These are phyloP conservation scores for Trichosporon asahii DNA, from an alignment of 1,284 basidiomycete genomes.

Conservation along the genomic window DNA sequence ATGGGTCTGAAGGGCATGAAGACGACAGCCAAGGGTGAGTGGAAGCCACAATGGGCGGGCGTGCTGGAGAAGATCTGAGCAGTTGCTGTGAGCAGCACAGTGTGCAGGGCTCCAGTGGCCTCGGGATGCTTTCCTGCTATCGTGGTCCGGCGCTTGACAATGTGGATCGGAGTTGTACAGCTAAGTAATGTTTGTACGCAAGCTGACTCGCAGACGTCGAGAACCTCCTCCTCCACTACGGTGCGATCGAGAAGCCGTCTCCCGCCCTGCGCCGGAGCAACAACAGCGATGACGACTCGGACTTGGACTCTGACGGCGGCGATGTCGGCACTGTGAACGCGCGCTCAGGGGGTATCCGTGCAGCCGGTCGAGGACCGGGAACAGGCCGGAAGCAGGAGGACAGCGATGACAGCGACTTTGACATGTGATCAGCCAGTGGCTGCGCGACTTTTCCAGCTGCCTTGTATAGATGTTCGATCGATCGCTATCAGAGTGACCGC, in stretches of 20 bases:
- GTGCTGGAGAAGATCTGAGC: too few species aligned
- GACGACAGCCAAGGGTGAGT: conserved; percentile 76
- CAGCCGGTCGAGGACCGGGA: conserved; percentile 24
- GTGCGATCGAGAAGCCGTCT: conserved; percentile 44
- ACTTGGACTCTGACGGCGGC: conserved; percentile 35
- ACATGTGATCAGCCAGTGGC: conserved; percentile 31
- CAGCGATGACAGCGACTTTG: conserved; percentile 47
- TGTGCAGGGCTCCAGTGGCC: too few species aligned
- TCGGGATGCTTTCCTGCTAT: too few species aligned
- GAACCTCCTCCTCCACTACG: conserved; percentile 40
- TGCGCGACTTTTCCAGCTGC: not conserved
- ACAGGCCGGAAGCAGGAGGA: conserved; percentile 26
- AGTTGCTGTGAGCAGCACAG: too few species aligned
- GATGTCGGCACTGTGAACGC: conserved; percentile 42
- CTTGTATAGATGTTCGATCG: not conserved
- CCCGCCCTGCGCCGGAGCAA: conserved; percentile 25
- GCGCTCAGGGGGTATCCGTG: conserved; percentile 33
- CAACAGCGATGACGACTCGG: conserved; percentile 21
- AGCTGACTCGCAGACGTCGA: conserved; percentile 41
- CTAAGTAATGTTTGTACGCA: not conserved
- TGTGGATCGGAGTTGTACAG: not conserved
- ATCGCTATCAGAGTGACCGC: not conserved
- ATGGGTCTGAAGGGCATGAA: conserved; percentile 61
- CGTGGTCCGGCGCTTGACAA: not conserved
- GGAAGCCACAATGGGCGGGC: too few species aligned